These are phyloP conservation scores for Spergularia marina DNA, from an alignment of 148 eudicot species.

Conservation along the genomic window DNA sequence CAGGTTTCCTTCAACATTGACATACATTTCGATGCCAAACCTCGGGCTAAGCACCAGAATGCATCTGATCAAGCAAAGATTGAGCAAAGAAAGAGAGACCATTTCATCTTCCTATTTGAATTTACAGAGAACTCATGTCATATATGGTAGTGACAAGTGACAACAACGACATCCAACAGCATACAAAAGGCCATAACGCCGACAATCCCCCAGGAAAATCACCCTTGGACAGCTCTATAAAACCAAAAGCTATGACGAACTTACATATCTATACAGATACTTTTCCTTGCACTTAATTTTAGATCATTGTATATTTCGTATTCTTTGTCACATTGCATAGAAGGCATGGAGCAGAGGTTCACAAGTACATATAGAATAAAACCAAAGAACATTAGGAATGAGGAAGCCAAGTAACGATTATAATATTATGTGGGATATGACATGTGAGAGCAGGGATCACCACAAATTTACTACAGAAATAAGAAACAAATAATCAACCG, in stretches of 20 bases:
- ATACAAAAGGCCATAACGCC: too few relatives aligned
- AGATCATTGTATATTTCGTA: not conserved
- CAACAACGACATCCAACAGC: not conserved
- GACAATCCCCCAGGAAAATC: too few relatives aligned
- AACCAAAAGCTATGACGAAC: not conserved
- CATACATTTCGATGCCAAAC: not conserved
- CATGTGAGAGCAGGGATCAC: not conserved
- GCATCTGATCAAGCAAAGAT: not conserved
- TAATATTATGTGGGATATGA: too few relatives aligned
- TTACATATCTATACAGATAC: not conserved
- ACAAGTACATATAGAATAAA: not conserved
- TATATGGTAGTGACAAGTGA: not conserved
- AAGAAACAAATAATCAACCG: not conserved
- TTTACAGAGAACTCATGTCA: not conserved
- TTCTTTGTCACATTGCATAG: not conserved
- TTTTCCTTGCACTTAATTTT: not conserved
- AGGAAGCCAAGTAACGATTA: not conserved
- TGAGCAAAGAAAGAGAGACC: not conserved
- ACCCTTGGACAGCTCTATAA: not conserved
- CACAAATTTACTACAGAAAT: not conserved
- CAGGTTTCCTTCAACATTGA: conserved; percentile 1
- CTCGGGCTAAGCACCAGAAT: not conserved
- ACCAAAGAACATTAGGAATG: not conserved
- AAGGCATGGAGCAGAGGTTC: not conserved
- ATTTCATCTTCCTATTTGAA: not conserved